Conservation (phyloP, 805 yeast genomes). For the Ogataea wickerhamii region DNA sequence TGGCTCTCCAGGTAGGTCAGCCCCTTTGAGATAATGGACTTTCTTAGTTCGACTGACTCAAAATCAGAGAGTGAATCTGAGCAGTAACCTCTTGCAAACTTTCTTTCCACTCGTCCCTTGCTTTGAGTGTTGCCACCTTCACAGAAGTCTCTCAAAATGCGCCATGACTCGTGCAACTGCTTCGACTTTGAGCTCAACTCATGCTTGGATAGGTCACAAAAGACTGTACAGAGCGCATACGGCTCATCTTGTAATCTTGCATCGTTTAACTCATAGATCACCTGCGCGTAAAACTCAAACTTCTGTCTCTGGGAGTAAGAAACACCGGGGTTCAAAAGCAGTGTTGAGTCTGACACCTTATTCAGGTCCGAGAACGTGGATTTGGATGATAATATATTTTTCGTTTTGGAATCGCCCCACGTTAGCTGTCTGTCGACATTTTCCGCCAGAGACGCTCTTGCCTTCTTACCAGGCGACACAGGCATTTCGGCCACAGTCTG, state of each 20-base stretch:
- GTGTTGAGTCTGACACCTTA: constrained; percentile 13
- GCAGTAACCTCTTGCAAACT: constrained; percentile 31
- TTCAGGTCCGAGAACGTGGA: constrained; percentile 30
- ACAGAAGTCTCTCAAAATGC: constrained; percentile 51
- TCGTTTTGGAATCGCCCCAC: constrained; percentile 29
- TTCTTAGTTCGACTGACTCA: constrained; percentile 36
- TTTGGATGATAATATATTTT: constrained; percentile 28
- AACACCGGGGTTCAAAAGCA: constrained; percentile 31
- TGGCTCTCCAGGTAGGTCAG: constrained; percentile 67
- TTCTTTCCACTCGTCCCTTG: constrained; percentile 25
- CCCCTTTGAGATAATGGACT: constrained; percentile 51
- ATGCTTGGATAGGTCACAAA: constrained; percentile 55
- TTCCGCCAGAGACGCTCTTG: constrained; percentile 12
- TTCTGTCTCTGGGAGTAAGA: constrained; percentile 43
- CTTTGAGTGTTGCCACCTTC: constrained; percentile 35
- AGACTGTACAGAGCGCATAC: constrained; percentile 57
- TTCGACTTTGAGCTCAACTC: constrained; percentile 62
- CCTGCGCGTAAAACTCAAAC: constrained; percentile 72
- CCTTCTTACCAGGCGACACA: constrained; percentile 14
- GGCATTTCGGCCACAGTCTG: constrained; percentile 16
- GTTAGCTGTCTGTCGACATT: constrained; percentile 22
- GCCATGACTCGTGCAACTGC: constrained; percentile 74
- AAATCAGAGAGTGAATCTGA: constrained; percentile 24
- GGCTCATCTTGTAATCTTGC: constrained; percentile 50
- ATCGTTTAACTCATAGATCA: constrained; percentile 67